Evolutionary conservation across 306 rosid genomes (phyloP).

Genomic region (Macrotyloma uniflorum): DNA sequence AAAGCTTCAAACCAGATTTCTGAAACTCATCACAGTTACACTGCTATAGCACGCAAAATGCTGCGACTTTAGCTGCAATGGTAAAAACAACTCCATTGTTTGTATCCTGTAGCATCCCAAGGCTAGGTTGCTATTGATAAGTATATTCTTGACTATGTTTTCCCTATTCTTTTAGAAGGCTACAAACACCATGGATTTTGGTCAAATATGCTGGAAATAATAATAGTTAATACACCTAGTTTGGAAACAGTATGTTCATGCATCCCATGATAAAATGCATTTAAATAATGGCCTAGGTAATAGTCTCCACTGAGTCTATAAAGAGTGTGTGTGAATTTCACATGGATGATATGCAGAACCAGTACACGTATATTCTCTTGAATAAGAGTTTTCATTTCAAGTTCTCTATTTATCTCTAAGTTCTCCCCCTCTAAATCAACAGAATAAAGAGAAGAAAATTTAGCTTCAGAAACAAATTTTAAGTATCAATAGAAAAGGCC

Average conservation of each 20-base stretch:
- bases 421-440: neutral
- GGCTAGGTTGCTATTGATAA: neutral
- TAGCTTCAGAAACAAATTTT: conserved; percentile 28
- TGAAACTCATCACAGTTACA: neutral
- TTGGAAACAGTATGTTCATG: neutral
- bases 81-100: neutral
- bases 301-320: neutral
- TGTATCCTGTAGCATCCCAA: neutral
- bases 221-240: neutral
- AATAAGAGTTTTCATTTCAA: neutral
- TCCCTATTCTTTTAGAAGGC: conserved; percentile 7
- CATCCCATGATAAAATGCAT: neutral
- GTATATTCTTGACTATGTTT: neutral
- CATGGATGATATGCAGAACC: neutral
- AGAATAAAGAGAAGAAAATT: conserved; percentile 19
- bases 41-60: neutral
- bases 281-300: neutral
- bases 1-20: neutral
- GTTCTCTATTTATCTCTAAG: neutral
- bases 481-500: conserved; percentile 1
- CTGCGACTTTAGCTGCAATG: neutral
- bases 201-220: neutral
- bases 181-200: conserved; percentile 12
- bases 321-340: neutral
- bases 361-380: neutral